phyloP scores from a whole-genome alignment of 352 stramenopile genomes.

The Globisporangium iwayamae region DNA sequence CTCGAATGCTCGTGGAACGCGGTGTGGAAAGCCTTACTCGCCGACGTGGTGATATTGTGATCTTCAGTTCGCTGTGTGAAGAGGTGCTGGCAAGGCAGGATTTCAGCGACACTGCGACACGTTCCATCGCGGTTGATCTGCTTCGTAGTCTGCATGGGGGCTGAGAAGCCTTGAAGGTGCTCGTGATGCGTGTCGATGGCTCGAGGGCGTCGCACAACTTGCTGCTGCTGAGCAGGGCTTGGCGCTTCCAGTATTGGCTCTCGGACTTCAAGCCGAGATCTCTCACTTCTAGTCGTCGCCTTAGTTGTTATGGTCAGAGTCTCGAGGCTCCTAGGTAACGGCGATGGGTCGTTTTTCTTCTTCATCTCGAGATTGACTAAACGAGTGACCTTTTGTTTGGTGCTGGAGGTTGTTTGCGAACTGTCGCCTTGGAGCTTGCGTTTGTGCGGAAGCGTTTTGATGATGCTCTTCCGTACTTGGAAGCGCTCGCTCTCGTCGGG shows the following conservation, averaged over 20 bases:
- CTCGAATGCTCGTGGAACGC: background rate
- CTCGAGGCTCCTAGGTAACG: background rate
- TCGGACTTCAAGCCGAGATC: background rate
- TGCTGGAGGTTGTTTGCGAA: background rate
- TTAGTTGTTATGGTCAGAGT: background rate
- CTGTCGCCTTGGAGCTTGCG: background rate
- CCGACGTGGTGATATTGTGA: background rate
- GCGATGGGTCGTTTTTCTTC: background rate
- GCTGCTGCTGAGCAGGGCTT: background rate
- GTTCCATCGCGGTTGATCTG: background rate
- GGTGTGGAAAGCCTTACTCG: conserved; percentile 7
- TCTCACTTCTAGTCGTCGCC: background rate
- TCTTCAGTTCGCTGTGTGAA: conserved; percentile 6
- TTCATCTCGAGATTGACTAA: background rate
- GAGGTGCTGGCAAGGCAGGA: background rate
- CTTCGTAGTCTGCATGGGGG: background rate
- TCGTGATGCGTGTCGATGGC: conserved; percentile 1
- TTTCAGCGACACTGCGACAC: background rate
- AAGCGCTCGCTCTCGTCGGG: conserved; percentile 7
- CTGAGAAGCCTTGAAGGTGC: background rate
- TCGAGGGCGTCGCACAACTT: background rate
- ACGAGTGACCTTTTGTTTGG: background rate
- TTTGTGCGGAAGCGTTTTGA: conserved; percentile 3
- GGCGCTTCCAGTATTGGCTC: background rate
- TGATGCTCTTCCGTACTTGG: conserved; percentile 12